These are phyloP conservation scores for Solanum piurae DNA, from an alignment of 257 asterid genomes.

Conservation along the genomic window DNA sequence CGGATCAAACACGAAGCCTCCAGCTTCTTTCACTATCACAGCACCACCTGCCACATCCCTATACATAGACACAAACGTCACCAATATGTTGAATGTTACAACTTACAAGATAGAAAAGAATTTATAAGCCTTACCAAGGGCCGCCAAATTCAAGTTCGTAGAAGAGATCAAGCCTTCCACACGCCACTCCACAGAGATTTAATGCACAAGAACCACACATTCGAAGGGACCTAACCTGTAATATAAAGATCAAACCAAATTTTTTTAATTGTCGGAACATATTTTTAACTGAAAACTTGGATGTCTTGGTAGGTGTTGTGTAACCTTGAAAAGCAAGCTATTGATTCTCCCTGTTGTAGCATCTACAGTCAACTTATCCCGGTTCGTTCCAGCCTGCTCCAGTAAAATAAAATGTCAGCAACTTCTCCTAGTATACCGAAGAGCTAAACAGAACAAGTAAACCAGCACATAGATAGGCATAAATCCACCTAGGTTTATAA, in stretches of 20 bases:
- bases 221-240: constrained; percentile 74
- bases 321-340: constrained; percentile 69
- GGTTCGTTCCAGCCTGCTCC: constrained; percentile 67
- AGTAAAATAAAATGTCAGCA: background rate
- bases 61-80: constrained; percentile 5
- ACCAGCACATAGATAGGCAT: background rate
- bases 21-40: constrained; percentile 72
- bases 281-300: background rate
- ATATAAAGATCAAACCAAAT: background rate
- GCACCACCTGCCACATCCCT: constrained; percentile 96
- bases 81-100: background rate
- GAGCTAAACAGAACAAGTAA: background rate
- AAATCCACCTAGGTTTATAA: background rate
- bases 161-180: constrained; percentile 80
- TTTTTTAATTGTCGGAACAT: background rate
- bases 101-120: background rate
- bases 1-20: constrained; percentile 81
- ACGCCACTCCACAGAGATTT: constrained; percentile 80
- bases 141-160: constrained; percentile 80
- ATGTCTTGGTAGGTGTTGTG: background rate
- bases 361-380: constrained; percentile 58
- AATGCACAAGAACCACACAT: constrained; percentile 90
- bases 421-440: background rate
- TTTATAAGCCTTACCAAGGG: constrained; percentile 42
- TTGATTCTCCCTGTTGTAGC: constrained; percentile 58